Percentiles rank a stretch among this genome's conserved stretches.
Conservation (phyloP, 345 rosid species). For the Diplotaxis tenuifolia region DNA sequence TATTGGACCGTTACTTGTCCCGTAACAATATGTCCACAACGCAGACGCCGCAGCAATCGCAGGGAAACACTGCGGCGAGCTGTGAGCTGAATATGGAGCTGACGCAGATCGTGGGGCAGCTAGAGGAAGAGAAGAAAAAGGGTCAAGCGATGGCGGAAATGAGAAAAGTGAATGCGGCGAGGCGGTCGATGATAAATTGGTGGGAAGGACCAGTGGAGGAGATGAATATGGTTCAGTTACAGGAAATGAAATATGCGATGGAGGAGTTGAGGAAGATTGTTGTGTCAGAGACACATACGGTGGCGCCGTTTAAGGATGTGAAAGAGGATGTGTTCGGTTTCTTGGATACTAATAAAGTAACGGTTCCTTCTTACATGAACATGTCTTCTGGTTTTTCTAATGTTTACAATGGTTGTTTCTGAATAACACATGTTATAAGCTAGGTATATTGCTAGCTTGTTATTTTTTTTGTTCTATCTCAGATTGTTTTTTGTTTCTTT, state of each 20-base stretch:
- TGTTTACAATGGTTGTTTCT: conserved; percentile 20
- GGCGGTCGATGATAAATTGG: conserved; percentile 11
- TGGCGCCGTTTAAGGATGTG: neutral
- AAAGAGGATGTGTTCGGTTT: conserved; percentile 29
- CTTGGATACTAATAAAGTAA: conserved; percentile 3
- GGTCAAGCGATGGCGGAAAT: conserved; percentile 21
- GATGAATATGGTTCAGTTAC: conserved; percentile 25
- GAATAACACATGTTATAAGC: conserved; percentile 6
- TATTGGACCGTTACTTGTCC: conserved; percentile 7
- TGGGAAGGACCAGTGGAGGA: conserved; percentile 29
- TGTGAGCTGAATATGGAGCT: conserved; percentile 14
- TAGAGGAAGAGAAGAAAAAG: conserved; percentile 27
- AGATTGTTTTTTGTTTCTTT: neutral
- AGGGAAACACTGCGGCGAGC: neutral
- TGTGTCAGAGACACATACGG: neutral
- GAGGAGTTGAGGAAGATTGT: conserved; percentile 21
- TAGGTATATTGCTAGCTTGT: conserved; percentile 22
- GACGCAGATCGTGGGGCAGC: conserved; percentile 5
- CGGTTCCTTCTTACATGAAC: conserved; percentile 9
- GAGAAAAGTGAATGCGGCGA: neutral
- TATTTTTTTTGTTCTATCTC: neutral
- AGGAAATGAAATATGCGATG: conserved; percentile 23
- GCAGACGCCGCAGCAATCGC: conserved; percentile 1
- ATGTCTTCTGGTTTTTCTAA: conserved; percentile 3
- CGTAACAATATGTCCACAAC: neutral